phyloP scores from a whole-genome alignment of 2,329 filamentous ascomycete species.

The Colletotrichum sp. region DNA sequence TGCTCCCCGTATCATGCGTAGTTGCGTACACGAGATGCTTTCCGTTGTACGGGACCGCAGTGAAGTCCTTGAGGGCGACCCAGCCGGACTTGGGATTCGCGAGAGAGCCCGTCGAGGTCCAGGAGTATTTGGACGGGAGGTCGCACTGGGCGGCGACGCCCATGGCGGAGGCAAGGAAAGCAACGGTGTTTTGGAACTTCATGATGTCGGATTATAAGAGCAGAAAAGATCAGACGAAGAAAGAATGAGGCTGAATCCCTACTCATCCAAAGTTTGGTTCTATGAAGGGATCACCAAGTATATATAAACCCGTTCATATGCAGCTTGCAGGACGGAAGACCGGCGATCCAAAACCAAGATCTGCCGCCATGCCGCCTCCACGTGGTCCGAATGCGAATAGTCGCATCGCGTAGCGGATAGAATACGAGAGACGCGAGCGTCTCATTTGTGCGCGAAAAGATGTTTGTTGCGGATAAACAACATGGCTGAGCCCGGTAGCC shows the following conservation, averaged over 20 bases:
- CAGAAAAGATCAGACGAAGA: neutral
- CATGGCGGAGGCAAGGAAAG: conserved; percentile 23
- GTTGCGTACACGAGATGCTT: conserved; percentile 67
- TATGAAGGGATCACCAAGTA: neutral
- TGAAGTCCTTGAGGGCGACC: conserved; percentile 69
- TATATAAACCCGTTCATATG: neutral
- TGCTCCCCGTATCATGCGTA: conserved; percentile 43
- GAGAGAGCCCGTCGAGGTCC: conserved; percentile 57
- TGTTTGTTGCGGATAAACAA: neutral
- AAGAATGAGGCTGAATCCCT: neutral
- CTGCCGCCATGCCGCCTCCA: neutral
- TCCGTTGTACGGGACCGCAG: conserved; percentile 57
- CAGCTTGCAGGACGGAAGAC: neutral
- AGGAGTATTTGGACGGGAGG: conserved; percentile 60
- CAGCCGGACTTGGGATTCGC: conserved; percentile 58
- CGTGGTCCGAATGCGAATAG: neutral
- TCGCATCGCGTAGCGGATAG: neutral
- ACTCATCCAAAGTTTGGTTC: neutral
- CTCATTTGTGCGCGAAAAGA: neutral
- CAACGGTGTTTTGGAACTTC: neutral
- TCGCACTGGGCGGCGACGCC: conserved; percentile 40
- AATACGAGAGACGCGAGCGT: neutral
- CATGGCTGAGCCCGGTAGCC: neutral
- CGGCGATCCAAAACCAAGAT: neutral
- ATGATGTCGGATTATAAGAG: neutral